These are phyloP conservation scores for Paralagenidium karlingii DNA, from an alignment of 352 stramenopile genomes.

Conservation along the genomic window DNA sequence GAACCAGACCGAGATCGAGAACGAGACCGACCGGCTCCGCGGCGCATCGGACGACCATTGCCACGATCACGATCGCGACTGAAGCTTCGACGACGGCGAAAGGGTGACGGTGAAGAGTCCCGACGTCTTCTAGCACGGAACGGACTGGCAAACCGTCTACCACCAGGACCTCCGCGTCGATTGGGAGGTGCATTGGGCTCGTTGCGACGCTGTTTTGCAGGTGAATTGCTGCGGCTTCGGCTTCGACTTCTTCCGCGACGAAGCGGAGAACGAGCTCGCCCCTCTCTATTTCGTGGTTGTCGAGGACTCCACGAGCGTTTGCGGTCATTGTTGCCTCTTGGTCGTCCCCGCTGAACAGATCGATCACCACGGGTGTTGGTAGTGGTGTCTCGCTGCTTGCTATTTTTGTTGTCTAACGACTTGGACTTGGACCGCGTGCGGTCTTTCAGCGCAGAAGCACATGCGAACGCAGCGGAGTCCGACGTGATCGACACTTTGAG, in stretches of 20 bases:
- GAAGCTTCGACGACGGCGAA: slow-evolving; percentile 15
- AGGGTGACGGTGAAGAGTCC: slow-evolving; percentile 23
- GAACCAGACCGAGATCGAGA: slow-evolving; percentile 10
- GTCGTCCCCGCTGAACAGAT: background rate
- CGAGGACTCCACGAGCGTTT: background rate
- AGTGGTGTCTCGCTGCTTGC: too few species aligned
- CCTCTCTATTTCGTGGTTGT: too few species aligned
- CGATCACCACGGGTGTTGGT: too few species aligned
- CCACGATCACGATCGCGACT: background rate
- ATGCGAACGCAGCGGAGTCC: background rate
- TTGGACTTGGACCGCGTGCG: background rate
- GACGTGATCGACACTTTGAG: slow-evolving; percentile 28
- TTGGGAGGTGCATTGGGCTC: too few species aligned
- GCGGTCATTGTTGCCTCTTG: background rate
- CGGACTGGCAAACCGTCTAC: too few species aligned
- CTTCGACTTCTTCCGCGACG: too few species aligned
- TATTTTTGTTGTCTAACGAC: too few species aligned
- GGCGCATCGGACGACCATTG: background rate
- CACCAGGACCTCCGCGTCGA: slow-evolving; percentile 1
- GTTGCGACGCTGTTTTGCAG: too few species aligned
- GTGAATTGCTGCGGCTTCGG: background rate
- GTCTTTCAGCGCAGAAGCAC: background rate
- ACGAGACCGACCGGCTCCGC: slow-evolving; percentile 5
- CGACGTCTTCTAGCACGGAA: slow-evolving; percentile 7
- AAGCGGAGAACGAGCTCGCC: too few species aligned